Evolutionary conservation across 2,329 filamentous ascomycete species (phyloP), one percentile per base, ranked within the genome.

Genomic region (Sarocladiaceae sp.): DNA sequence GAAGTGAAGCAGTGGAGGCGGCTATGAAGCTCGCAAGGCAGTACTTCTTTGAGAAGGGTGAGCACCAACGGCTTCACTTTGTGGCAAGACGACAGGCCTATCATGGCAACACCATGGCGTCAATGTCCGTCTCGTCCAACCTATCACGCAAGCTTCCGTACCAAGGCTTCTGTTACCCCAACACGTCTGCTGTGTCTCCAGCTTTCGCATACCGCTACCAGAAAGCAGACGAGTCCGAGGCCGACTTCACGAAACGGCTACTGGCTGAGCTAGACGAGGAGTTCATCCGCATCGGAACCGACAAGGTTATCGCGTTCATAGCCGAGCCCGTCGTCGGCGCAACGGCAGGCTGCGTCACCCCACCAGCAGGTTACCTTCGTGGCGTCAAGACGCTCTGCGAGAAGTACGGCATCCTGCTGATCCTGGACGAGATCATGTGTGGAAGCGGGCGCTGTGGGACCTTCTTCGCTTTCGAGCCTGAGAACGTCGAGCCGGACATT

Each of bases 401-500:
- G 18, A 70, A 69, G 45, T 62, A 81, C 46, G 74, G 72, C 2
- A 71, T 73, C 0, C 64, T 82, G 2, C 63, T 81, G 4, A 67
- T 78, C n/a, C 49, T 78, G 0, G 76, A 79, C 45, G 73, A 79
- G 57, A 73, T 88, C 47, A 88, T 88, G 83, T 82, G 74, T 41
- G 82, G 82, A 9, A 76, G 78, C 61, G 81, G 81, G 3, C 71
- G 81, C 3, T 73, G 70, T 0, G 80, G 80, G 0, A 76, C 68
- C 5, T 60, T 85, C 51, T 74, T 85, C 59, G 76, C 79, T 2
- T 53, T 50, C 39, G 46, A 50, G 39, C 47, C 47, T 2, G 68
- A 65, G 23, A n/a, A 33, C 10, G 45, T 54, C 5, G 35, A 45
- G 2, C 79, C 79, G 0, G 78, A 82, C 52, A 67, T 83, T 7